Conservation (phyloP, 345 rosid genomes). For the Salix brachista region DNA sequence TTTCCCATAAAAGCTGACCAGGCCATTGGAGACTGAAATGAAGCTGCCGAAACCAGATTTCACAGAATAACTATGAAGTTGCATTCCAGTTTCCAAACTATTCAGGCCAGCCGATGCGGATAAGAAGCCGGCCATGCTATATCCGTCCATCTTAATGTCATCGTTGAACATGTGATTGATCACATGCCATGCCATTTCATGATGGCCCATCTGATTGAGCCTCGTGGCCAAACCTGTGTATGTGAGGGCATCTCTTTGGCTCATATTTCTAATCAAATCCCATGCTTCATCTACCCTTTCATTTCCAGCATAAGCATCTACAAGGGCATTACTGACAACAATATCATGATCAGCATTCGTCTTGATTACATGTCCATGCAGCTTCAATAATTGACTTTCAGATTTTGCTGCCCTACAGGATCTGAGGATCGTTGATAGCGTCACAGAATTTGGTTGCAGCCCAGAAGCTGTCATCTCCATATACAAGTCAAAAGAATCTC, state of each 20-base stretch:
- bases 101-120: constrained; percentile 56
- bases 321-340: constrained; percentile 52
- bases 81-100: constrained; percentile 47
- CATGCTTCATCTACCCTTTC: constrained; percentile 44
- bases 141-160: constrained; percentile 47
- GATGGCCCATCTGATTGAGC: constrained; percentile 49
- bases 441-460: constrained; percentile 48
- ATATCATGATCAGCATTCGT: constrained; percentile 26
- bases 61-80: constrained; percentile 56
- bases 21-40: constrained; percentile 47
- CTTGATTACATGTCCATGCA: constrained; percentile 53
- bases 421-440: constrained; percentile 48
- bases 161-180: constrained; percentile 38
- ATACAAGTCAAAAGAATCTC: constrained; percentile 37
- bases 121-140: constrained; percentile 54
- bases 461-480: constrained; percentile 48
- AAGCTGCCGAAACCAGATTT: constrained; percentile 46
- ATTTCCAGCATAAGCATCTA: constrained; percentile 54
- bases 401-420: constrained; percentile 36
- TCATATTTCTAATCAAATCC: constrained; percentile 41
- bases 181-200: constrained; percentile 40
- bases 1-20: constrained; percentile 57
- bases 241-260: constrained; percentile 44
- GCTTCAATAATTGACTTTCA: constrained; percentile 26
- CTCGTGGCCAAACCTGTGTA: constrained; percentile 65